These are phyloP conservation scores for Bifiguratus adelaidae DNA, from an alignment of 192 early-diverging fungal species.

Conservation along the genomic window DNA sequence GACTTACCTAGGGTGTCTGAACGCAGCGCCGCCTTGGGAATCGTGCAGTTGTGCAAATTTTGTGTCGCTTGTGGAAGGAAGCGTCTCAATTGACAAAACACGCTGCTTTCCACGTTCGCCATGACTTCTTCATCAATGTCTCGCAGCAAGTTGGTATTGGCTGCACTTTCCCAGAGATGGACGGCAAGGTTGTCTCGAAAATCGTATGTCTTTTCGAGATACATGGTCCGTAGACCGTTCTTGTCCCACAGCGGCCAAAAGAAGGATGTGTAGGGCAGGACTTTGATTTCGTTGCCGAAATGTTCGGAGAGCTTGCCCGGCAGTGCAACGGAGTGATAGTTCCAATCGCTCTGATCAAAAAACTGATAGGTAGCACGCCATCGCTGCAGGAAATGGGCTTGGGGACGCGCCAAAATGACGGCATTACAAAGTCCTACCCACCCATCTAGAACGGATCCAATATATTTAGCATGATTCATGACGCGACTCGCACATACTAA, in stretches of 20 bases:
- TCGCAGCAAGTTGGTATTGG: slow-evolving; percentile 17
- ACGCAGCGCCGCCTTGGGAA: no score
- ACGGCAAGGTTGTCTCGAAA: slow-evolving; percentile 18
- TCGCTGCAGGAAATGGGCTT: slow-evolving; percentile 27
- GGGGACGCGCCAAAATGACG: slow-evolving; percentile 25
- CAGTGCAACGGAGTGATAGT: slow-evolving; percentile 28
- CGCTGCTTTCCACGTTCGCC: slow-evolving; percentile 16
- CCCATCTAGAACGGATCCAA: slow-evolving; percentile 18
- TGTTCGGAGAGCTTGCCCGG: slow-evolving; percentile 19
- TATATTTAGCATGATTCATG: no score
- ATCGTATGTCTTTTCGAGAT: slow-evolving; percentile 22
- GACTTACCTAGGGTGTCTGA: no score
- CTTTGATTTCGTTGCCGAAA: slow-evolving; percentile 12
- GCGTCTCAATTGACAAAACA: slow-evolving; percentile 20
- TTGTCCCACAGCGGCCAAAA: slow-evolving; percentile 33
- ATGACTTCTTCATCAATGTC: slow-evolving; percentile 12
- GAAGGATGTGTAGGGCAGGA: slow-evolving; percentile 18
- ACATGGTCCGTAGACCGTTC: slow-evolving; percentile 18
- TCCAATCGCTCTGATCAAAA: slow-evolving; percentile 26
- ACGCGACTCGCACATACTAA: slow-evolving; percentile 6
- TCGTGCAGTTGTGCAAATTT: no score
- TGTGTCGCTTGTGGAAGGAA: no score
- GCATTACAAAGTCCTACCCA: slow-evolving; percentile 34
- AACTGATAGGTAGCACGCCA: slow-evolving; percentile 34
- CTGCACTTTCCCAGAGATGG: slow-evolving; percentile 26